Base-by-base conservation (phyloP, 345 rosid species). In the Aegle marmelos region DNA sequence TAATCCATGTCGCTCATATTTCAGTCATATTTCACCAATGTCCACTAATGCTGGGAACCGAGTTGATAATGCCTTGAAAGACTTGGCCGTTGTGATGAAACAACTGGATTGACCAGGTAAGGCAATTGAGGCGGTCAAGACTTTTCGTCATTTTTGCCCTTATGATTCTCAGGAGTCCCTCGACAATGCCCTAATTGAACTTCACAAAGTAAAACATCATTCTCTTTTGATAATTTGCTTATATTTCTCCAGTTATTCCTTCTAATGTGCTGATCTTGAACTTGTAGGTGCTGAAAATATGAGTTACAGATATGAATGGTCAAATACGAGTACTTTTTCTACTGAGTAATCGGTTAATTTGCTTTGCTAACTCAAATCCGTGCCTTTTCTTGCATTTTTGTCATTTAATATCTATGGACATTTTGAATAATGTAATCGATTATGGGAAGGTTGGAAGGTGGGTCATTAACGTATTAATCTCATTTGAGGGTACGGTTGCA, bases 61-160 rank as follows among this genome's bases (percentile, higher is more conserved):
- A 17, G 88, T 91, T 58, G 97, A 90, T 50, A 88, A 93, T 80
- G 91, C 94, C 9, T 75, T 91, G 83, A 90, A 93, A 76, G 94
- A 90, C 83, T 90, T 91, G 97, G 95, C 94, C 1, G 89, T 88
- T 53, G 92, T 90, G 48, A 88, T 90, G 93, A 91, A 90, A 65
- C 93, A 91, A 73, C 48, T 89, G 79, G 68, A 90, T 79, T 79
- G 95, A 78, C 59, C 93, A 65, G 91, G 91, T 33, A 93, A 91
- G 83, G 97, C 92, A 8, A 88, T 91, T 25, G 95, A 93, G 83
- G 94, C 93, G 0, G 88, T 93, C 80, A 90, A 85, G 69, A 90
- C 94, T 36, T 93, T 90, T 54, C 89, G 95, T 2, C 87, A 89
- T 86, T 89, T 90, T 74, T 93, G 94, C 72, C 82, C 90, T 25